Evolutionary conservation across 139 green algal species (phyloP).

Genomic region (Picochlorum sp.): DNA sequence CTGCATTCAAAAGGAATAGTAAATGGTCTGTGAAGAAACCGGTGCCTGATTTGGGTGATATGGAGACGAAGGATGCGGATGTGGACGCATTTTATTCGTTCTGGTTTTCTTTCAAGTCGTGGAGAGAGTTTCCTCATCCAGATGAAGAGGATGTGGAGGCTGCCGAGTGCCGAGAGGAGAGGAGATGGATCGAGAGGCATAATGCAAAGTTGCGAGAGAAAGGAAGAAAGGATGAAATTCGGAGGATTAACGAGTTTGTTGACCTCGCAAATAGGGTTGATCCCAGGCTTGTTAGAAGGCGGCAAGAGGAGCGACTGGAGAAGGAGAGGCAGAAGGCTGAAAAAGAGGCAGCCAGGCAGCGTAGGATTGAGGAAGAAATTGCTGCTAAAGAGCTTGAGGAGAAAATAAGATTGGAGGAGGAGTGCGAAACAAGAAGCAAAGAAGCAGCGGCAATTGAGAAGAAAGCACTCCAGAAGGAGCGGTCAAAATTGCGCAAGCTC

Average conservation of each 20-base stretch:
- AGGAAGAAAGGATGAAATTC: slow-evolving; percentile 88
- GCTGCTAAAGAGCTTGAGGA: slow-evolving; percentile 23
- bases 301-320: slow-evolving; percentile 63
- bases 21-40: slow-evolving; percentile 62
- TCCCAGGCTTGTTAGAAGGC: slow-evolving; percentile 59
- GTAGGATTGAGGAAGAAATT: slow-evolving; percentile 38
- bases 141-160: slow-evolving; percentile 91
- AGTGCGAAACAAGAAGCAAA: slow-evolving; percentile 37
- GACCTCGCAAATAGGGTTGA: slow-evolving; percentile 73
- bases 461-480: slow-evolving; percentile 74
- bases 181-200: slow-evolving; percentile 83
- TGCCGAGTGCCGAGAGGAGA: slow-evolving; percentile 53
- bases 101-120: slow-evolving; percentile 86
- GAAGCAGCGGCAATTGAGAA: slow-evolving; percentile 73
- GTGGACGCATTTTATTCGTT: slow-evolving; percentile 94
- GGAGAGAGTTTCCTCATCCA: slow-evolving; percentile 91
- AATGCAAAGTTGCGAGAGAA: slow-evolving; percentile 90
- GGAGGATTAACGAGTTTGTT: slow-evolving; percentile 81
- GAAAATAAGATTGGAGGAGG: slow-evolving; percentile 31
- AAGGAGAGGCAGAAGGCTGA: slow-evolving; percentile 32
- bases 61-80: slow-evolving; percentile 26
- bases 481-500: slow-evolving; percentile 50
- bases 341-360: slow-evolving; percentile 30
- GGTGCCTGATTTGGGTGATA: slow-evolving; percentile 71
- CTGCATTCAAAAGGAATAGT: slow-evolving; percentile 83